Percentiles rank a stretch among this genome's conserved stretches.
Conservation (phyloP, 768 basidiomycete species). For the Kwoniella europaea region DNA sequence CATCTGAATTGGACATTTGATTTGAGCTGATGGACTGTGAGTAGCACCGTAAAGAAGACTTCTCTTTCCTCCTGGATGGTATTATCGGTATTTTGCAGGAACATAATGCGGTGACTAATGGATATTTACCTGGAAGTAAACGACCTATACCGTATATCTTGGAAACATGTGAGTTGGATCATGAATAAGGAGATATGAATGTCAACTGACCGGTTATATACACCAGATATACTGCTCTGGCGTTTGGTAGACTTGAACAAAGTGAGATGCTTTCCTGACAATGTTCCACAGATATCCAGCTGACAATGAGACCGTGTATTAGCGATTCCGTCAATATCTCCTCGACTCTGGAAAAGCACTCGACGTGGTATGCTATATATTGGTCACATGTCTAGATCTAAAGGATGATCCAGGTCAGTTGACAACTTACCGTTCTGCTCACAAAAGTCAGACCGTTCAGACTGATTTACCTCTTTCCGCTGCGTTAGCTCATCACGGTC, state of each 20-base stretch:
- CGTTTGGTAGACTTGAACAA: slow-evolving; percentile 91
- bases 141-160: slow-evolving; percentile 80
- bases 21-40: slow-evolving; percentile 11
- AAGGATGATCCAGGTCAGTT: slow-evolving; percentile 88
- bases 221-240: slow-evolving; percentile 67
- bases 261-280: slow-evolving; percentile 60
- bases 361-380: slow-evolving; percentile 76
- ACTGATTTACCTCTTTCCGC: neutral
- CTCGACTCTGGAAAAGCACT: slow-evolving; percentile 78
- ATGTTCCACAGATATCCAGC: neutral
- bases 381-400: slow-evolving; percentile 81
- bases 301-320: neutral
- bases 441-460: no score
- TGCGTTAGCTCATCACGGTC: slow-evolving; percentile 80
- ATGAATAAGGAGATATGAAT: no score
- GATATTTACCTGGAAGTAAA: slow-evolving; percentile 81
- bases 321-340: slow-evolving; percentile 88
- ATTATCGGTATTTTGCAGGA: slow-evolving; percentile 63
- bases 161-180: slow-evolving; percentile 70
- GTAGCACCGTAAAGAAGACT: slow-evolving; percentile 88
- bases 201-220: slow-evolving; percentile 11
- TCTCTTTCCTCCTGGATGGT: slow-evolving; percentile 79
- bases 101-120: slow-evolving; percentile 74
- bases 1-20: neutral
- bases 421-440: neutral